Percentiles rank a stretch among this genome's conserved stretches.
Evolutionary conservation across 2,329 filamentous ascomycete species (phyloP).

Genomic region (Colletotrichum trifolii): DNA sequence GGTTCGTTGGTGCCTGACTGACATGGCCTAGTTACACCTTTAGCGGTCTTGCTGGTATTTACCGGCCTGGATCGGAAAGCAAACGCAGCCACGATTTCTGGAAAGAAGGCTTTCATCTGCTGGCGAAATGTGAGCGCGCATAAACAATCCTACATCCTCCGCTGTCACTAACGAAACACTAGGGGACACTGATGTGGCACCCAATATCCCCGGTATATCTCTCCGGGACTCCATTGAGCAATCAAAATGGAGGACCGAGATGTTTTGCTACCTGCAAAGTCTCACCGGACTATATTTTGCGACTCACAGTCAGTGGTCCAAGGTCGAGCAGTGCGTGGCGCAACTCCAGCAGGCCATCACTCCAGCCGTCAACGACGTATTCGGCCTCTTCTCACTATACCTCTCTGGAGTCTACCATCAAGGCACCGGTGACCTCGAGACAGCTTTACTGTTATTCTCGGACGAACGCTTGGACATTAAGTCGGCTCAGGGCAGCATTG

Average conservation of each 20-base stretch:
- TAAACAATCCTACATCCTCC: too few species aligned
- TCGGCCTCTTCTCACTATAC: slow-evolving; percentile 72
- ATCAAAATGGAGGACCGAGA: slow-evolving; percentile 71
- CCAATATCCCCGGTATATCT: slow-evolving; percentile 58
- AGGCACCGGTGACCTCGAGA: slow-evolving; percentile 77
- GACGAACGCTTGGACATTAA: slow-evolving; percentile 68
- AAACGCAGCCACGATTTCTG: slow-evolving; percentile 49
- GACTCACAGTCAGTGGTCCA: slow-evolving; percentile 76
- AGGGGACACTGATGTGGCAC: slow-evolving; percentile 41
- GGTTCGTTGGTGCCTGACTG: slow-evolving; percentile 25
- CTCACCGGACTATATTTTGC: slow-evolving; percentile 77
- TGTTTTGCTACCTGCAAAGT: slow-evolving; percentile 77
- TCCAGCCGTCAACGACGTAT: slow-evolving; percentile 39
- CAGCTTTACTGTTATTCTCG: slow-evolving; percentile 75
- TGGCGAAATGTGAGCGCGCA: slow-evolving; percentile 58
- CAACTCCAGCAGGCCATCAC: slow-evolving; percentile 55
- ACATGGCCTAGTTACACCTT: slow-evolving; percentile 61
- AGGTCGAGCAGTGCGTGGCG: slow-evolving; percentile 68
- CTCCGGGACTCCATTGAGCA: slow-evolving; percentile 68
- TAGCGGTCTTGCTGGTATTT: slow-evolving; percentile 61
- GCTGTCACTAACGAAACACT: slow-evolving; percentile 3
- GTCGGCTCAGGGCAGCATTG: slow-evolving; percentile 49
- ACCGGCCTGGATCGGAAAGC: slow-evolving; percentile 46
- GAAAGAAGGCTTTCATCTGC: slow-evolving; percentile 55
- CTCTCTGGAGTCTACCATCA: slow-evolving; percentile 81